Conservation (phyloP, 1,284 basidiomycete species). For the Sphagnurus paluster region DNA sequence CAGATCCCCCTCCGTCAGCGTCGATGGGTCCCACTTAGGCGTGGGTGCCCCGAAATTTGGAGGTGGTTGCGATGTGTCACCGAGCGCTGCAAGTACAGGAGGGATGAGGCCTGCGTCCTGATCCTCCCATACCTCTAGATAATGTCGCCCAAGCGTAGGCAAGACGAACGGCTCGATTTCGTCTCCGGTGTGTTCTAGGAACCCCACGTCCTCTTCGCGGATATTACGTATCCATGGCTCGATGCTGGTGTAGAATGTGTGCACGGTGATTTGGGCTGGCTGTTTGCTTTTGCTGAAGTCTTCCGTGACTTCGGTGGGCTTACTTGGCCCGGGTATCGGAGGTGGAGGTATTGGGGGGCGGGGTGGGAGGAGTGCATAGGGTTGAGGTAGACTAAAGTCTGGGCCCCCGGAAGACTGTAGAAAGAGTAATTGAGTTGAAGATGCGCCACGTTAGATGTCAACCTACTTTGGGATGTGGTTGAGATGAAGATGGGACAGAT, state of each 20-base stretch:
- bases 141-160: constrained; percentile 87
- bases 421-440: constrained; percentile 9
- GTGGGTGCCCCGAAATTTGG: constrained; percentile 40
- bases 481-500: constrained; percentile 41
- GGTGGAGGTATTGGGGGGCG: constrained; percentile 69
- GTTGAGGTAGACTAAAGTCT: constrained; percentile 58
- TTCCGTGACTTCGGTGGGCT: constrained; percentile 77
- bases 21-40: constrained; percentile 74
- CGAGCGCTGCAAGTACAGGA: constrained; percentile 35
- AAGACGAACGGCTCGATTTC: constrained; percentile 85
- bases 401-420: constrained; percentile 42
- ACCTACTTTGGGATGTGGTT: constrained; percentile 52
- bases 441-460: background rate
- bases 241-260: constrained; percentile 81
- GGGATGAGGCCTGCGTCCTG: constrained; percentile 59
- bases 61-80: constrained; percentile 32
- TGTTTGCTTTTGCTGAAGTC: constrained; percentile 86
- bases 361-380: constrained; percentile 53
- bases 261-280: constrained; percentile 62
- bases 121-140: constrained; percentile 89
- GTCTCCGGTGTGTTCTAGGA: constrained; percentile 85
- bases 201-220: constrained; percentile 89
- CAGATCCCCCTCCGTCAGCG: constrained; percentile 63
- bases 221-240: constrained; percentile 86
- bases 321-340: constrained; percentile 77